phyloP scores from a whole-genome alignment of 2,329 filamentous ascomycete species.

The Waltergamsia citrina region DNA sequence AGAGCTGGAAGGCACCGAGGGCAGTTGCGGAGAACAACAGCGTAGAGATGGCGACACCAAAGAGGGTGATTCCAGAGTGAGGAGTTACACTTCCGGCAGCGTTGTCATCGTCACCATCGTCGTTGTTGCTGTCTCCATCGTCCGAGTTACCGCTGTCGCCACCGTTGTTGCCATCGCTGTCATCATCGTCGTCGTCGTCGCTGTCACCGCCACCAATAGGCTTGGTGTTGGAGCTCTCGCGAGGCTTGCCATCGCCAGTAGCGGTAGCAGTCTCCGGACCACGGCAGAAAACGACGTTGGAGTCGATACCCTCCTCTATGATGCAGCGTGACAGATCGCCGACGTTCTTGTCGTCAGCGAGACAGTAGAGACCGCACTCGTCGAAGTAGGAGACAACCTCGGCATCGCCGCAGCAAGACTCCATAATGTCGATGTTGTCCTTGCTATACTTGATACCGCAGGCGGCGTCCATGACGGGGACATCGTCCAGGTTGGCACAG shows the following conservation, averaged over 20 bases:
- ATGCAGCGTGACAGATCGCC: slow-evolving; percentile 25
- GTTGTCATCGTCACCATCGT: slow-evolving; percentile 8
- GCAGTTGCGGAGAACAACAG: slow-evolving; percentile 7
- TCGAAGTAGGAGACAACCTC: slow-evolving; percentile 33
- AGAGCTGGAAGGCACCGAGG: too few relatives aligned
- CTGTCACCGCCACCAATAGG: slow-evolving; percentile 18
- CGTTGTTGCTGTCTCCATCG: background rate
- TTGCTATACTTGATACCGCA: slow-evolving; percentile 30
- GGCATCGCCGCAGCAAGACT: slow-evolving; percentile 33
- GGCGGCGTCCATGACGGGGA: slow-evolving; percentile 30
- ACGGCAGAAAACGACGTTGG: slow-evolving; percentile 33
- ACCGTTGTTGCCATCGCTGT: background rate
- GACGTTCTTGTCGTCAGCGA: slow-evolving; percentile 19
- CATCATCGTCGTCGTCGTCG: slow-evolving; percentile 4
- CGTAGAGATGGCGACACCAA: background rate
- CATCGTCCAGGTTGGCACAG: slow-evolving; percentile 23
- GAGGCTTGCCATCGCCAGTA: slow-evolving; percentile 15
- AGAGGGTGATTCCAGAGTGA: background rate
- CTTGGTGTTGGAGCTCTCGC: slow-evolving; percentile 14
- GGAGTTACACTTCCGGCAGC: background rate
- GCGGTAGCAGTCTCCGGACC: slow-evolving; percentile 25
- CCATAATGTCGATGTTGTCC: slow-evolving; percentile 31
- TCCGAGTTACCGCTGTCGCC: too few relatives aligned
- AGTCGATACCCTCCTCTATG: slow-evolving; percentile 22
- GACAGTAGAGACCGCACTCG: slow-evolving; percentile 41